Conservation (phyloP, 2,329 filamentous ascomycete genomes). For the Diaporthe longicolla region DNA sequence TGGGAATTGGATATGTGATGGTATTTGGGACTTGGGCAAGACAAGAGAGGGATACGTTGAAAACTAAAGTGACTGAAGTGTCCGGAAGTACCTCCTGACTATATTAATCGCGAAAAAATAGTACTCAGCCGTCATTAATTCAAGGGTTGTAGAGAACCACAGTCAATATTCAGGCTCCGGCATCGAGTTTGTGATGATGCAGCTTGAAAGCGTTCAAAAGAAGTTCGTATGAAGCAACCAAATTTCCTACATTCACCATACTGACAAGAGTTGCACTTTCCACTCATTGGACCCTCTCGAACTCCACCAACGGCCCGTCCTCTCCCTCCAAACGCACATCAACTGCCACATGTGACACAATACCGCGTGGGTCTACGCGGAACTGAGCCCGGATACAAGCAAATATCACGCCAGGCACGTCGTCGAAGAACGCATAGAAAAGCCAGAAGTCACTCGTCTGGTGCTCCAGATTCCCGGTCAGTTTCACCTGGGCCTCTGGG, state of each 20-base stretch:
- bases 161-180: not conserved
- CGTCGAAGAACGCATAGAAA: not conserved
- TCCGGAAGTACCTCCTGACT: not conserved
- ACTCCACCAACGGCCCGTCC: constrained; percentile 40
- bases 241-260: not conserved
- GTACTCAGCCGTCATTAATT: not conserved
- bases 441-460: constrained; percentile 38
- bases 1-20: not conserved
- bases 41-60: not conserved
- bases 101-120: not conserved
- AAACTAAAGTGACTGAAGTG: not conserved
- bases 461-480: constrained; percentile 17
- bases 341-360: constrained; percentile 40
- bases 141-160: not conserved
- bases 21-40: not conserved
- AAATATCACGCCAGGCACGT: not conserved
- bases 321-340: constrained; percentile 38
- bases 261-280: not conserved
- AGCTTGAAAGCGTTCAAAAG: too few relatives aligned
- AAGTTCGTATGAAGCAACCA: not conserved
- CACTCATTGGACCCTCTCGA: constrained; percentile 21
- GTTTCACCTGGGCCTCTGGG: not conserved
- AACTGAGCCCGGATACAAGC: constrained; percentile 36
- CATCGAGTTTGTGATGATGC: not conserved
- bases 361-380: constrained; percentile 27